These are phyloP conservation scores for Exophiala sp. DNA, from an alignment of 2,329 filamentous ascomycete genomes.

Conservation along the genomic window DNA sequence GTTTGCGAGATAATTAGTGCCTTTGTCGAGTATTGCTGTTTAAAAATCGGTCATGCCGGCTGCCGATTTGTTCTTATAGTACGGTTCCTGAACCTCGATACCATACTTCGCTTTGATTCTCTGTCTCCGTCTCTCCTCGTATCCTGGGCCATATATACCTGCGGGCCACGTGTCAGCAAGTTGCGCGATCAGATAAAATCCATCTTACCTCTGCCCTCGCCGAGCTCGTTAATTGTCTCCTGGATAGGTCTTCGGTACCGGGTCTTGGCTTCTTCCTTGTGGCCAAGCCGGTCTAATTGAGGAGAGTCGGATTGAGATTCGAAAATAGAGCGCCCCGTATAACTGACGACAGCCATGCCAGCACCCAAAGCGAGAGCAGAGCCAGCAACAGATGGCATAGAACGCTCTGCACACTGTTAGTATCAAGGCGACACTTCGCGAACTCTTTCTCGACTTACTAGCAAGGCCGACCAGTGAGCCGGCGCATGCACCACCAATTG, in stretches of 20 bases:
- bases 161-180: background rate
- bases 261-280: constrained; percentile 69
- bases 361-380: constrained; percentile 60
- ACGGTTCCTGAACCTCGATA: constrained; percentile 70
- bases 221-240: constrained; percentile 76
- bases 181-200: background rate
- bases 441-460: constrained; percentile 51
- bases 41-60: background rate
- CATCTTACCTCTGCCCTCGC: constrained; percentile 75
- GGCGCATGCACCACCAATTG: constrained; percentile 71
- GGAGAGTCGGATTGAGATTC: constrained; percentile 46
- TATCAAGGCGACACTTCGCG: constrained; percentile 14
- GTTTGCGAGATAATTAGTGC: background rate
- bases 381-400: constrained; percentile 67
- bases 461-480: constrained; percentile 70
- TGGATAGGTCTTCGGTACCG: constrained; percentile 70
- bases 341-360: constrained; percentile 63
- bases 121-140: constrained; percentile 77
- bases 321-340: constrained; percentile 60
- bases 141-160: constrained; percentile 80
- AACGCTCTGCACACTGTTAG: constrained; percentile 48
- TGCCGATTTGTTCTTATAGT: constrained; percentile 24
- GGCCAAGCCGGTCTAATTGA: constrained; percentile 67
- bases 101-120: constrained; percentile 84
- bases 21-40: too few species aligned